A percentile compares a stretch with the other conserved stretches of the same genome.
phyloP scores from a whole-genome alignment of 2,329 filamentous ascomycete species.

The Fusarium camptoceras region DNA sequence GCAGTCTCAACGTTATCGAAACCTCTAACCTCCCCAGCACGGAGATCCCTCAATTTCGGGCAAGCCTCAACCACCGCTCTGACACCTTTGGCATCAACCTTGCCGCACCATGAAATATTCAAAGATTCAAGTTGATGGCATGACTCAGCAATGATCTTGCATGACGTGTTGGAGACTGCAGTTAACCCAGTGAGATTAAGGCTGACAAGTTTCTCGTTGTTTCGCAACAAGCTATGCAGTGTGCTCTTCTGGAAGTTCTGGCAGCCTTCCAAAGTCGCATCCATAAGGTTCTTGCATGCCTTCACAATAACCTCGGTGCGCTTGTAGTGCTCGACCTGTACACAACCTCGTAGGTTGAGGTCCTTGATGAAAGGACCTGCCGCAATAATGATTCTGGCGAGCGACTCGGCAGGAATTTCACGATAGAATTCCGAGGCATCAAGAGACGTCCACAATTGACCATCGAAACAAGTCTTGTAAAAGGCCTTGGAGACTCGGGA shows the following conservation, averaged over 20 bases:
- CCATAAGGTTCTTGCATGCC: slow-evolving; percentile 86
- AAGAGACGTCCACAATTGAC: slow-evolving; percentile 89
- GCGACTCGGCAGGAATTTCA: slow-evolving; percentile 83
- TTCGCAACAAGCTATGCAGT: slow-evolving; percentile 78
- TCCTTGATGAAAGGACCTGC: slow-evolving; percentile 92
- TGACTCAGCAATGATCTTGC: slow-evolving; percentile 84
- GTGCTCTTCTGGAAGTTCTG: slow-evolving; percentile 83
- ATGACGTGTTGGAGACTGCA: slow-evolving; percentile 83
- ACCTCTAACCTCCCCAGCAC: slow-evolving; percentile 83
- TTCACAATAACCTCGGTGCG: slow-evolving; percentile 81
- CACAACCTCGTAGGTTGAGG: slow-evolving; percentile 89
- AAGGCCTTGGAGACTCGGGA: slow-evolving; percentile 84
- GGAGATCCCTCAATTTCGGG: slow-evolving; percentile 78
- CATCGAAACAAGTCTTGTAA: slow-evolving; percentile 88
- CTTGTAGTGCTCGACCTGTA: slow-evolving; percentile 88
- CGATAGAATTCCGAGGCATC: slow-evolving; percentile 89
- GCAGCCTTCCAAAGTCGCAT: slow-evolving; percentile 90
- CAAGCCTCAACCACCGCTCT: slow-evolving; percentile 79
- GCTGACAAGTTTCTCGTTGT: slow-evolving; percentile 82
- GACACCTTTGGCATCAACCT: slow-evolving; percentile 82
- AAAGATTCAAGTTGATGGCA: slow-evolving; percentile 86
- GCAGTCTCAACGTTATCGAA: slow-evolving; percentile 82
- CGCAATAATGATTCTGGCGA: slow-evolving; percentile 85
- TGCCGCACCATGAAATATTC: slow-evolving; percentile 93
- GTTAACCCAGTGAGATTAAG: slow-evolving; percentile 87